phyloP scores from a whole-genome alignment of 371 early-diverging fungal species.

The Lichtheimia corymbifera region DNA sequence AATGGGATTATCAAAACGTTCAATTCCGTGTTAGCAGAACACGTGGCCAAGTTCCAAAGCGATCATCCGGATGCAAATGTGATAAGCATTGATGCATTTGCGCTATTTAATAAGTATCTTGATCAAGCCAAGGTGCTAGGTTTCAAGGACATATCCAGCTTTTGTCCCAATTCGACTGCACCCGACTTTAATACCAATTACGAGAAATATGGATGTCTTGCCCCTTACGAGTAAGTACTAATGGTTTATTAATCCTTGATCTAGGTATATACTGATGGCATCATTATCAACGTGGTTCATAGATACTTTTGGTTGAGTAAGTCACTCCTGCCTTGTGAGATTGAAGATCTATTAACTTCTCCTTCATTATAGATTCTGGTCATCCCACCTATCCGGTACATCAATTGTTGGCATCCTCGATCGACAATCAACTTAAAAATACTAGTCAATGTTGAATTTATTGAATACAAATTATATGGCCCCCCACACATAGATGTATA shows the following conservation, averaged over 20 bases:
- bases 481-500: too few relatives aligned
- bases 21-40: constrained; percentile 11
- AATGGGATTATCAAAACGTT: constrained; percentile 6
- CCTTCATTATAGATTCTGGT: constrained; percentile 11
- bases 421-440: constrained; percentile 1
- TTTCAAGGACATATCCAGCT: constrained; percentile 10
- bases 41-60: constrained; percentile 7
- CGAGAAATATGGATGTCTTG: constrained; percentile 15
- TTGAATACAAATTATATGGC: neutral
- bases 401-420: constrained; percentile 7
- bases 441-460: constrained; percentile 1
- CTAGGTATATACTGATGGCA: neutral
- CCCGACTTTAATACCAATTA: constrained; percentile 21
- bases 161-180: constrained; percentile 17
- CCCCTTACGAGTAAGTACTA: constrained; percentile 14
- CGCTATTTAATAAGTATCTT: constrained; percentile 7
- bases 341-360: neutral
- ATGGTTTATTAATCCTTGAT: neutral
- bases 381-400: constrained; percentile 22
- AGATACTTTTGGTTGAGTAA: constrained; percentile 11
- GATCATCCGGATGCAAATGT: constrained; percentile 17
- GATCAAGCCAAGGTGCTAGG: constrained; percentile 12
- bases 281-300: neutral
- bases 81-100: constrained; percentile 13
- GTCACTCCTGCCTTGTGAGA: neutral